Conservation (phyloP, 2,329 filamentous ascomycete genomes). For the Colletotrichum musae region DNA sequence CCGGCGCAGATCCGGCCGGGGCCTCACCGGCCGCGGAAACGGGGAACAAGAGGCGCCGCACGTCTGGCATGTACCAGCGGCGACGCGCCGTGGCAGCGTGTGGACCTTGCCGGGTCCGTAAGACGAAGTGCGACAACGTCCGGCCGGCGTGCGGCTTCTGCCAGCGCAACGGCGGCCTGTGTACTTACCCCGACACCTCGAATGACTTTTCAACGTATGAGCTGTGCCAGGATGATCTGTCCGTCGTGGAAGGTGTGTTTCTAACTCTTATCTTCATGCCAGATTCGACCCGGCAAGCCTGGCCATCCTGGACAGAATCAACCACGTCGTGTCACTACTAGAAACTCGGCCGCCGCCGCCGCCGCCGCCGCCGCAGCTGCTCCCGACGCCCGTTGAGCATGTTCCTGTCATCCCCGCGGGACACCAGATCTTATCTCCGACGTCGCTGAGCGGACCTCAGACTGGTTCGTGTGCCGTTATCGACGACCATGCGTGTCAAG, state of each 20-base stretch:
- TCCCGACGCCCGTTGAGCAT: not conserved
- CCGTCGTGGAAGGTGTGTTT: too few relatives aligned
- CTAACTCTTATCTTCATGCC: not conserved
- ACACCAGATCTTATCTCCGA: not conserved
- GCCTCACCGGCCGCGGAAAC: slow-evolving; percentile 25
- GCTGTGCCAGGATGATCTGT: not conserved
- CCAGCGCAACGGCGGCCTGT: slow-evolving; percentile 49
- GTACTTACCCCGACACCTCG: slow-evolving; percentile 49
- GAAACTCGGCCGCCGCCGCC: slow-evolving; percentile 29
- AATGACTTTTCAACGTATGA: slow-evolving; percentile 47
- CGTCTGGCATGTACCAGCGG: slow-evolving; percentile 42
- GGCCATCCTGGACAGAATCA: slow-evolving; percentile 50
- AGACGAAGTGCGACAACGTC: slow-evolving; percentile 56
- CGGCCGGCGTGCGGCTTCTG: slow-evolving; percentile 55
- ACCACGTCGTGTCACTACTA: slow-evolving; percentile 46
- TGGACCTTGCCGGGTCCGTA: slow-evolving; percentile 52
- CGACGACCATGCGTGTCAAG: not conserved
- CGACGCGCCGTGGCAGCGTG: slow-evolving; percentile 54
- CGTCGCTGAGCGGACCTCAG: slow-evolving; percentile 3
- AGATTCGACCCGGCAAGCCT: slow-evolving; percentile 55
- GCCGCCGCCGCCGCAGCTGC: not conserved
- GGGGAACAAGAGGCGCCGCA: slow-evolving; percentile 32
- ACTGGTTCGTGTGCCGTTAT: not conserved
- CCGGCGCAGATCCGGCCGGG: slow-evolving; percentile 5
- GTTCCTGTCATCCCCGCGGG: not conserved